Conservation (phyloP, 2,329 filamentous ascomycete genomes). For the Penicillium decumbens region DNA sequence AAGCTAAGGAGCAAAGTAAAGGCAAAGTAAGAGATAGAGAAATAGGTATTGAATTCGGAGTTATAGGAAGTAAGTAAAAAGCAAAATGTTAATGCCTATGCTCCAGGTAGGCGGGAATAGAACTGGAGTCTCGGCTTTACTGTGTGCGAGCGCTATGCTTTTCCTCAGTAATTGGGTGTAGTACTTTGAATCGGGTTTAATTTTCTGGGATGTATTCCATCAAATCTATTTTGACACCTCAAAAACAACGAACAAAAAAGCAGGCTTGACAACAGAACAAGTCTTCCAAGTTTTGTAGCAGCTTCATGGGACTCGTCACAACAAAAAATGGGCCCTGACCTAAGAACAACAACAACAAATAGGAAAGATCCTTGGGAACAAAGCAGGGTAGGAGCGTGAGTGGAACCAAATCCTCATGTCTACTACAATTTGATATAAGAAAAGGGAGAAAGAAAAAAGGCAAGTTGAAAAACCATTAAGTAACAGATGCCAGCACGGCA, state of each 20-base stretch:
- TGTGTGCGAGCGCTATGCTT: too few species aligned
- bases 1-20: too few species aligned
- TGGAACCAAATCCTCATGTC: constrained; percentile 16
- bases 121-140: too few species aligned
- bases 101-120: too few species aligned
- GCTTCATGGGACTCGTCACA: constrained; percentile 19
- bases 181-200: background rate
- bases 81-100: too few species aligned
- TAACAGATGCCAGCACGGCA: constrained; percentile 77
- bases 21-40: too few species aligned
- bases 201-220: background rate
- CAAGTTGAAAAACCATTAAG: constrained; percentile 49
- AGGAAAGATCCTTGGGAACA: background rate
- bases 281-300: constrained; percentile 17
- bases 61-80: too few species aligned
- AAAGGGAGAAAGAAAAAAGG: constrained; percentile 14
- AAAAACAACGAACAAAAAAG: constrained; percentile 3
- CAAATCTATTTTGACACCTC: background rate
- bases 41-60: too few species aligned
- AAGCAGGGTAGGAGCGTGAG: constrained; percentile 1
- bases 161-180: too few species aligned
- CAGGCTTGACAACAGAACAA: constrained; percentile 9
- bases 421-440: constrained; percentile 24
- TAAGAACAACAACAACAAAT: constrained; percentile 6
- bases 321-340: constrained; percentile 9